A percentile compares a stretch with the other conserved stretches of the same genome.
phyloP scores from a whole-genome alignment of 2,329 filamentous ascomycete species.

The Sporothrix luriei region DNA sequence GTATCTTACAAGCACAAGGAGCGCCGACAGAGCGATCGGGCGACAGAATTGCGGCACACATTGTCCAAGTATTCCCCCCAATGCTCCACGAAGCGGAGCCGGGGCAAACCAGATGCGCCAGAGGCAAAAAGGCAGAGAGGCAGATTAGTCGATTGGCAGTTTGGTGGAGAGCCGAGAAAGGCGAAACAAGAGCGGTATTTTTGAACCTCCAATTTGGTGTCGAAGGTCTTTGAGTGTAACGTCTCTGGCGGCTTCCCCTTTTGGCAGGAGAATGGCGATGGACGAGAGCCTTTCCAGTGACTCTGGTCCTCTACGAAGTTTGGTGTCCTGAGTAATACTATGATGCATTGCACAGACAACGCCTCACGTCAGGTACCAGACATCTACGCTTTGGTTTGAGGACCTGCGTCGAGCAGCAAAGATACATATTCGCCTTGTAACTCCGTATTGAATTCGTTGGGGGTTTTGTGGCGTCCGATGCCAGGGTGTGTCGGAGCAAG shows the following conservation, averaged over 20 bases:
- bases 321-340: too few relatives aligned
- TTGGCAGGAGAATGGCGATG: background rate
- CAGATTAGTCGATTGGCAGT: background rate
- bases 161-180: background rate
- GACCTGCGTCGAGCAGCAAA: background rate
- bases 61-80: background rate
- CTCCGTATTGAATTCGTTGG: background rate
- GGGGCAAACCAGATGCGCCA: slow-evolving; percentile 2
- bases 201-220: background rate
- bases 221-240: background rate
- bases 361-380: background rate
- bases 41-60: background rate
- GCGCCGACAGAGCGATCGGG: too few relatives aligned
- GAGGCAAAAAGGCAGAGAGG: slow-evolving; percentile 4
- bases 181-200: slow-evolving; percentile 16
- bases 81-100: slow-evolving; percentile 20
- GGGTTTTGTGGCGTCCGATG: background rate
- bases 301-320: background rate
- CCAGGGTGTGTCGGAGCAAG: background rate
- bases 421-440: background rate
- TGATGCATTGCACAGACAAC: too few relatives aligned
- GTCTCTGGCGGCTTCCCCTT: background rate
- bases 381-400: background rate
- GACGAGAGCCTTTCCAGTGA: background rate
- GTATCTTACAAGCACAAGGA: background rate